Evolutionary conservation across 768 basidiomycete species (phyloP), one percentile per base, ranked within the genome.

Genomic region (Collybia nuda): DNA sequence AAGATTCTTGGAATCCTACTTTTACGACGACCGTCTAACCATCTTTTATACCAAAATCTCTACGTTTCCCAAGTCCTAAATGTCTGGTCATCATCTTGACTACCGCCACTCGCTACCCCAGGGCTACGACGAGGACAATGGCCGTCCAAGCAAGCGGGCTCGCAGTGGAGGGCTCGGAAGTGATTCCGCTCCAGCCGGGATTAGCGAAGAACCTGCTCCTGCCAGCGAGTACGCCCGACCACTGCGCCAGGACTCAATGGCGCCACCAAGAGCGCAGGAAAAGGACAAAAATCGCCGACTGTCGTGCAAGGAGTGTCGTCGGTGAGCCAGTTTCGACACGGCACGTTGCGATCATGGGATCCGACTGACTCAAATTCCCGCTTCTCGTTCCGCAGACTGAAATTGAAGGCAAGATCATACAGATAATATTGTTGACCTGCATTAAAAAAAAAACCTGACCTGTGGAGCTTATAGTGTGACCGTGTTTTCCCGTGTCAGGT

Each of bases 401-500:
- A 80, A 57, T 67, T 80, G 53, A 80, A 77, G 74, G 78, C 66
- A 57, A 42, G 69, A 38, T 40, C 43, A 9, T 52, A 24, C 19
- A 24, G 41, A 19, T 39, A 28, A 3, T 55, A 28, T 44, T 44
- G 22, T 42, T 24, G 29, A 19, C n/a, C 39, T 17, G 41, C 6
- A 26, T 11, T n/a, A n/a, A n/a, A n/a, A n/a, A n/a, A n/a, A n/a
- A 24, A 11, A 43, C 32, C 32, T 37, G 24, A 18, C 46, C 54
- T 35, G 50, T 47, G 23, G 40, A 50, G 39, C 52, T 22, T 26
- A 36, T 53, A 82, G 82, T 85, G 83, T 59, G 83, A 85, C 68
- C 81, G 83, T 48, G 72, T 80, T 4, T 84, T 84, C 58, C 83
- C 83, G 21, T 85, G 83, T 58, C 79, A 83, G 70, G 78, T 77